These are phyloP conservation scores for Musa beccarii DNA, from an alignment of 176 grass and related monocot species.

Conservation along the genomic window DNA sequence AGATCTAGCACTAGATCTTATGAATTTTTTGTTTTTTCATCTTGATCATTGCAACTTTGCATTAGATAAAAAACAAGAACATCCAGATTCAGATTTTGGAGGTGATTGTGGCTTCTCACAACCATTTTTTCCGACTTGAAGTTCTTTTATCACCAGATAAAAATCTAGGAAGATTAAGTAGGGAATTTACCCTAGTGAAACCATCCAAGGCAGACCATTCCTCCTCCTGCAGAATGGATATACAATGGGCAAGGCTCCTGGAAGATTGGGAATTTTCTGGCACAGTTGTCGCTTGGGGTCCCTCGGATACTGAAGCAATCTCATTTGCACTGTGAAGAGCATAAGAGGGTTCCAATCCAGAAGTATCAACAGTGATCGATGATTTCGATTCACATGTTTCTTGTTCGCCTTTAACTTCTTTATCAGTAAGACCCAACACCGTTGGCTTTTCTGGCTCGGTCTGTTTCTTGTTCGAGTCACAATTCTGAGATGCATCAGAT, in stretches of 20 bases:
- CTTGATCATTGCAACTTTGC: no score
- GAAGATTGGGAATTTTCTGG: slow-evolving; percentile 41
- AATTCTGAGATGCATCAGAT: slow-evolving; percentile 25
- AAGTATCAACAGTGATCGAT: slow-evolving; percentile 19
- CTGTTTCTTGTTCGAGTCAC: slow-evolving; percentile 17
- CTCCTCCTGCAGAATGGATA: slow-evolving; percentile 74
- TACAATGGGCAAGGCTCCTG: slow-evolving; percentile 77
- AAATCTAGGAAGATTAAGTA: slow-evolving; percentile 77
- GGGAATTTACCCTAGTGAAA: slow-evolving; percentile 70
- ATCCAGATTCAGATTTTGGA: no score
- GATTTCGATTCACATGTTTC: slow-evolving; percentile 5
- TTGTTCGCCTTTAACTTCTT: slow-evolving; percentile 19
- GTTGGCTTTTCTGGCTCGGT: slow-evolving; percentile 24
- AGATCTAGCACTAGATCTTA: no score
- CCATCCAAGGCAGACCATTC: slow-evolving; percentile 94
- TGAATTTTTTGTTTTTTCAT: no score
- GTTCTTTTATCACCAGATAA: slow-evolving; percentile 52
- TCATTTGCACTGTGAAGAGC: slow-evolving; percentile 34
- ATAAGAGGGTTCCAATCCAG: slow-evolving; percentile 33
- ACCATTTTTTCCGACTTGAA: slow-evolving; percentile 42
- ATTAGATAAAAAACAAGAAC: no score
- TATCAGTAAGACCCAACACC: slow-evolving; percentile 8
- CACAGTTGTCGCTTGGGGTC: slow-evolving; percentile 26
- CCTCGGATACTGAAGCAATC: slow-evolving; percentile 37
- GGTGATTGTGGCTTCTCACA: slow-evolving; percentile 5